Base-by-base conservation (phyloP, 1,284 basidiomycete species). In the Sporisorium reilianum region DNA sequence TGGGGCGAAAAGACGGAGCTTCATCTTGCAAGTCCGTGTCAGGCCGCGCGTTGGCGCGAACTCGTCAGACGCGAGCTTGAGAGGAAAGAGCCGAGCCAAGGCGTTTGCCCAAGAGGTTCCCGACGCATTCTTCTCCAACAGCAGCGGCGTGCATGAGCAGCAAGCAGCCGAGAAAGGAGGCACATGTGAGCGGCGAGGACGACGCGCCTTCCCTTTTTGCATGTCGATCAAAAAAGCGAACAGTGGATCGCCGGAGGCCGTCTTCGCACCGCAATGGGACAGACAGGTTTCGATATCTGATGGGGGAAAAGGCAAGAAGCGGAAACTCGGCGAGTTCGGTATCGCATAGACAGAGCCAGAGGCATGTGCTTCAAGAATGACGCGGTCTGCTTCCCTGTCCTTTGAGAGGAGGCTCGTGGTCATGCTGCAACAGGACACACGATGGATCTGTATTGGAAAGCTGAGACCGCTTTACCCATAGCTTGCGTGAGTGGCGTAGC, bases 121-220 rank as follows among this genome's bases (percentile, higher is more conserved):
- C n/a, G n/a, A n/a, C n/a, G n/a, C n/a, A n/a, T n/a, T n/a, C n/a
- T n/a, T n/a, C n/a, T n/a, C n/a, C n/a, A n/a, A n/a, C 23, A 30
- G 48, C 11, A 11, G 16, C 20, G 11, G 49, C 20, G 32, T n/a
- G 32, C 20, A 34, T 14, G 20, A 28, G 25, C 25, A 28, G 25
- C 16, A 46, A 26, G 45, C 45, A 46, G 16, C 45, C 12, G 45
- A 10, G 7, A 34, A 22, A 32, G 48, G 48, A 38, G 16, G 36
- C 30, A 22, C 48, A 49, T 46, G 25, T 46, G 45, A 46, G 45
- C 45, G n/a, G n/a, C n/a, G n/a, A n/a, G n/a, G n/a, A 46, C 45
- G 25, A 38, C 16, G n/a, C 18, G 8, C 32, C n/a, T n/a, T n/a
- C n/a, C n/a, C n/a, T n/a, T n/a, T n/a, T n/a, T n/a, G n/a, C n/a